phyloP scores from a whole-genome alignment of 2,329 filamentous ascomycete genomes.

The Paecilomyces niveus region DNA sequence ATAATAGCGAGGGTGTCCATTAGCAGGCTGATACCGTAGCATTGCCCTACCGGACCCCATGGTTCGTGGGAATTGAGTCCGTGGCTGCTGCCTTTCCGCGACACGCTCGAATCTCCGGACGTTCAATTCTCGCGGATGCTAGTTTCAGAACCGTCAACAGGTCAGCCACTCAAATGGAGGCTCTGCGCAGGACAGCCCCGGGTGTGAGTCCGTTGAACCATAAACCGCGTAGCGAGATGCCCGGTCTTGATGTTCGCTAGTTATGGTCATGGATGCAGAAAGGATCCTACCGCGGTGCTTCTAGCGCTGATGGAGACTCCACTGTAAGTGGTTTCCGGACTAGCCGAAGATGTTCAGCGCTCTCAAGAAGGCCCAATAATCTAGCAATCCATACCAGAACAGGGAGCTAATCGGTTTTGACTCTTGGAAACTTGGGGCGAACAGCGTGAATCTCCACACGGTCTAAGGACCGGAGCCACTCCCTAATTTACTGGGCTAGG shows the following conservation, averaged over 20 bases:
- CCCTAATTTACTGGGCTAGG: background rate
- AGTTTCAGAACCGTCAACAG: background rate
- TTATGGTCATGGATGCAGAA: background rate
- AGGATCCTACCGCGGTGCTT: background rate
- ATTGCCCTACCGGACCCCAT: background rate
- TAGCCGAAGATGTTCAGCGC: background rate
- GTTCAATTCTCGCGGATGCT: background rate
- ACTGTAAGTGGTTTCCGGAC: background rate
- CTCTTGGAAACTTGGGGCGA: background rate
- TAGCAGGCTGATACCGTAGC: background rate
- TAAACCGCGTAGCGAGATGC: background rate
- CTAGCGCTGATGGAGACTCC: background rate
- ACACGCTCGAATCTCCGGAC: background rate
- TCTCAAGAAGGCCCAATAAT: background rate
- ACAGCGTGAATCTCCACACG: background rate
- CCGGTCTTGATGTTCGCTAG: background rate
- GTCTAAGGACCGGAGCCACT: background rate
- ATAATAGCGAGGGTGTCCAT: background rate
- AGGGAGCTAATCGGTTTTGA: background rate
- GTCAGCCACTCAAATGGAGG: background rate
- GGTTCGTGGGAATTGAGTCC: background rate
- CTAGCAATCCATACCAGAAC: background rate
- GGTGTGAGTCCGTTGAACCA: background rate
- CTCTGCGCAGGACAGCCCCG: background rate
- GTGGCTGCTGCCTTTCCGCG: background rate